Conservation (phyloP, 192 early-diverging fungal species). For the Gorgonomyces haynaldii region DNA sequence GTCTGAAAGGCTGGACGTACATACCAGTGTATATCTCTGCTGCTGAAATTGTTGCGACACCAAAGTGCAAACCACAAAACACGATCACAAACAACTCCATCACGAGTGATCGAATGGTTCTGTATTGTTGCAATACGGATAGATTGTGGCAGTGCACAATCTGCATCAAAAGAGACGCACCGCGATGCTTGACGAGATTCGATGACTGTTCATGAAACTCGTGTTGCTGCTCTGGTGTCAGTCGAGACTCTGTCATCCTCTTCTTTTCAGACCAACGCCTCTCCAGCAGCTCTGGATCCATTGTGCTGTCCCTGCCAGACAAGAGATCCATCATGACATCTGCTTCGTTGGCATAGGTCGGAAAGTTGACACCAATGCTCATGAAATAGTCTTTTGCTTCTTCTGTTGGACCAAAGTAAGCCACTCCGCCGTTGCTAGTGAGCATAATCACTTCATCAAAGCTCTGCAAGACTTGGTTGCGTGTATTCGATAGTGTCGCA, state of each 20-base stretch:
- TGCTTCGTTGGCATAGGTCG: constrained; percentile 10
- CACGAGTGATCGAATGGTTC: neutral
- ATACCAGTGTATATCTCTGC: constrained; percentile 11
- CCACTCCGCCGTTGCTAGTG: constrained; percentile 43
- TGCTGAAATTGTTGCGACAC: neutral
- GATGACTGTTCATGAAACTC: neutral
- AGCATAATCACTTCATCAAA: constrained; percentile 61
- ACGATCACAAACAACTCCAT: constrained; percentile 5
- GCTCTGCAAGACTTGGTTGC: constrained; percentile 56
- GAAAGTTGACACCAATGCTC: constrained; percentile 10
- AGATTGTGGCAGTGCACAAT: constrained; percentile 6
- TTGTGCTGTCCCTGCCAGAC: constrained; percentile 6
- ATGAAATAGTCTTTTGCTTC: constrained; percentile 12
- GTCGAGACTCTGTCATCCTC: neutral
- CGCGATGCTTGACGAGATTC: neutral
- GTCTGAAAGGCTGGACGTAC: constrained; percentile 3
- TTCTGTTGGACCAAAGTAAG: constrained; percentile 16
- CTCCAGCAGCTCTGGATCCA: neutral
- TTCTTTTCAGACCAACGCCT: neutral
- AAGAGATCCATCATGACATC: constrained; percentile 23
- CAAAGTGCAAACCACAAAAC: constrained; percentile 4
- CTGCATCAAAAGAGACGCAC: constrained; percentile 5
- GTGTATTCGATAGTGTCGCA: too few relatives aligned
- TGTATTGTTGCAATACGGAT: constrained; percentile 5
- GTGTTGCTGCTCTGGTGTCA: neutral